Evolutionary conservation across 805 yeast genomes (phyloP), one percentile per base, ranked within the genome.

Genomic region (Saturnispora sanitii): DNA sequence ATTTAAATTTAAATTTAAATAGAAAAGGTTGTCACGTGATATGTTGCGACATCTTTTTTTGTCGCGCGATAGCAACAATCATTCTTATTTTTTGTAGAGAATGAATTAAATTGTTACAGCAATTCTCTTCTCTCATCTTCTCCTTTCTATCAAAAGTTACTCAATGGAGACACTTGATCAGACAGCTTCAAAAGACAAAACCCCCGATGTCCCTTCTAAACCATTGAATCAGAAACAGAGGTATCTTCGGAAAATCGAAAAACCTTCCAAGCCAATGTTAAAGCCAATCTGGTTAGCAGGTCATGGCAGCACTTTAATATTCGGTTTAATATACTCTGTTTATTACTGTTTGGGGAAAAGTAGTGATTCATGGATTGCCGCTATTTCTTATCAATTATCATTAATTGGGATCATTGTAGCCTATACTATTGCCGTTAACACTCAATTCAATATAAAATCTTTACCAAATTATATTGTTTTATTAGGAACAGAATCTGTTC

Each of bases 401-500:
- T 61, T 82, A 13, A 34, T 74, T 6, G 88, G 88, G 13, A 70
- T 77, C 1, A 53, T 73, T 28, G 39, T 62, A 11, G 67, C 87
- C 4, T 70, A 76, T 50, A 45, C 68, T 1, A 62, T 77, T 33
- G 69, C 84, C 1, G 63, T 75, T 39, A 51, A 70, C 25, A 79
- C 79, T 35, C 75, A 75, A 48, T 79, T 77, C 62, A 78, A 78
- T 19, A 64, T 75, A 16, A 62, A 66, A 22, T 50, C 64, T 4
- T 66, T 70, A 39, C 94, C 94, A 6, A 68, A 78, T 4, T 68
- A 76, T 54, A 70, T 71, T 42, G 74, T 78, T 4, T 63, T 87
- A 55, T 54, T 84, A 41, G 77, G 87, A 8, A 74, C 85, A 19
- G 85, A 76, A 49, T 82, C 83, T 56, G 82, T 82, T 66, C 95